Evolutionary conservation across 2,329 filamentous ascomycete species (phyloP), one percentile per base, ranked within the genome.

Genomic region (Neofusicoccum laricinum): DNA sequence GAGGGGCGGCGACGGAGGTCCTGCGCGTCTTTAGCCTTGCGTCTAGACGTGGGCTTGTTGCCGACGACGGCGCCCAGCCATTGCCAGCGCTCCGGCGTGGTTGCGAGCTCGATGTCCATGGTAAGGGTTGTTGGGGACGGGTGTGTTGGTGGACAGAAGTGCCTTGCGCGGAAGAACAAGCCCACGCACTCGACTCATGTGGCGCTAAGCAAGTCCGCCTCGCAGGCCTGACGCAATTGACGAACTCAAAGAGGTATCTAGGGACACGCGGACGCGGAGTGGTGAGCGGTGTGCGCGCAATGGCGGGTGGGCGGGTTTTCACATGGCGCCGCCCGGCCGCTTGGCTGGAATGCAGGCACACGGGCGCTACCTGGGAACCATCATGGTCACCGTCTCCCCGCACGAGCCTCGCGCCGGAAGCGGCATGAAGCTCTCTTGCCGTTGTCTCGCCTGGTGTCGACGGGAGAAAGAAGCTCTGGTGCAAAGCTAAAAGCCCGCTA

Each of bases 11-110:
- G 53, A 15, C 63, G 41, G 12, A 32, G 46, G 36, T 64, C 55
- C 17, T 64, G 53, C 5, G 63, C 21, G 30, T 61, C 45, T 36
- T 58, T 64, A 34, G 62, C 32, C 25, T 49, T 64, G 62, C 25
- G 25, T 3, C 51, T 17, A n/a, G 45, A 43, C 25, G 36, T 36
- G 45, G 43, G 21, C 45, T 55, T 64, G 63, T 34, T 41, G 51
- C 63, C 45, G 25, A 59, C 46, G 12, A 51, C 46, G 36, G 63
- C 53, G 48, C 63, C 63, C 25, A 64, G 53, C 63, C 63, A 64
- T 50, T 64, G 63, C 63, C 45, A 51, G 43, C 63, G 63, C 45
- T 64, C 63, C 8, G 63, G 45, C 17, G 58, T 61, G 19, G 58
- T 50, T 19, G 58, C 46, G 32, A 59, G 55, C 30, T 48, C 55